Evolutionary conservation across 176 grass and related monocot species (phyloP).

Genomic region (Rhynchospora tenuis): DNA sequence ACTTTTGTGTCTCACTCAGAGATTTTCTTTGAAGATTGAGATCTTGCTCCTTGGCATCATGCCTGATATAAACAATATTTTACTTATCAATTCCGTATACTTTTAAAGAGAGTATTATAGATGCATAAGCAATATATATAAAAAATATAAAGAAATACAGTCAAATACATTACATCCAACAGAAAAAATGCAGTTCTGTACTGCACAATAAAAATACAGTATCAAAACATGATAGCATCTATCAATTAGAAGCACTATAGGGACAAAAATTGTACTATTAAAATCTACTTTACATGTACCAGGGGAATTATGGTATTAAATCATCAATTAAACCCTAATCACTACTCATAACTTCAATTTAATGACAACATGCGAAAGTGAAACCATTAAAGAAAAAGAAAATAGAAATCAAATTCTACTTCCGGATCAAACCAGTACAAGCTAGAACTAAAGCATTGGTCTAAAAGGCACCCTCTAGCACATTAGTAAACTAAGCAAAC

Average conservation of each 20-base stretch:
- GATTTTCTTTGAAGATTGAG: constrained; percentile 55
- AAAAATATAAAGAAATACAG: neutral
- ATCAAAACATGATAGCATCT: neutral
- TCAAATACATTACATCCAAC: neutral
- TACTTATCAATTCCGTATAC: neutral
- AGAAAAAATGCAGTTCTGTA: neutral
- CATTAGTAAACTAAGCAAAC: constrained; percentile 4
- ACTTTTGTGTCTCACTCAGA: constrained; percentile 60
- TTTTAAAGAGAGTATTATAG: neutral
- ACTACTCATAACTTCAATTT: neutral
- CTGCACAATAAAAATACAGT: neutral
- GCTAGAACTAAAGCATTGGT: neutral
- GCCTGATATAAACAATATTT: constrained; percentile 35
- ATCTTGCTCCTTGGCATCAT: constrained; percentile 61
- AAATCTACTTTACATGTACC: neutral
- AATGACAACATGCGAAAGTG: neutral
- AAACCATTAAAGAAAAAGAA: neutral
- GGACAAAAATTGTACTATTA: neutral
- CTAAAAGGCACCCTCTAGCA: neutral
- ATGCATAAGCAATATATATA: neutral
- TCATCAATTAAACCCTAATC: neutral
- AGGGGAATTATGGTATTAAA: neutral
- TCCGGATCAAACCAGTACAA: neutral
- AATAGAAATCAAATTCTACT: neutral
- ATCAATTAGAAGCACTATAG: neutral